A percentile compares a stretch with the other conserved stretches of the same genome.
Evolutionary conservation across 2,329 filamentous ascomycete genomes (phyloP).

Genomic region (Zalaria obscura): DNA sequence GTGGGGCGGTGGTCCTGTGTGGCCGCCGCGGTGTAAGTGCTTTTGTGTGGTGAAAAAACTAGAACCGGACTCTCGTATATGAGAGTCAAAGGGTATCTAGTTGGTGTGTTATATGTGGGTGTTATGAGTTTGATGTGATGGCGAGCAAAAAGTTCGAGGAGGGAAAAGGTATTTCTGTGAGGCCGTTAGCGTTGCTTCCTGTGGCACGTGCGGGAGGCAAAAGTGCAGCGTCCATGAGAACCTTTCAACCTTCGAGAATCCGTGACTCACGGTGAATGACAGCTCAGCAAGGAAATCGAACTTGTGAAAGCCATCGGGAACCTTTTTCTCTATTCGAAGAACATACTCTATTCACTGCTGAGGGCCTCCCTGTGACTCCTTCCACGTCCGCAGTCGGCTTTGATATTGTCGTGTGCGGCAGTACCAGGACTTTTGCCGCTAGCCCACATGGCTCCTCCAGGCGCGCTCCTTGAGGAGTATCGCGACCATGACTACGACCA

Average conservation of each 20-base stretch:
- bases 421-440: neutral
- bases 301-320: too few relatives aligned
- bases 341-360: neutral
- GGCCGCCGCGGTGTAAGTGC: slow-evolving; percentile 22
- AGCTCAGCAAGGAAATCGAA: too few relatives aligned
- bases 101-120: slow-evolving; percentile 13
- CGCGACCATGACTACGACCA: slow-evolving; percentile 1
- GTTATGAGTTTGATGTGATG: slow-evolving; percentile 13
- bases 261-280: too few relatives aligned
- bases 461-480: slow-evolving; percentile 5
- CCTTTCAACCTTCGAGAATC: too few relatives aligned
- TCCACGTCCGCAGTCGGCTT: neutral
- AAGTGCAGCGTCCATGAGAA: too few relatives aligned
- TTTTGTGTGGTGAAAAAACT: slow-evolving; percentile 20
- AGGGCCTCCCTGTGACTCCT: neutral
- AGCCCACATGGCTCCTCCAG: slow-evolving; percentile 9
- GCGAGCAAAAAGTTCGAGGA: slow-evolving; percentile 1
- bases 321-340: too few relatives aligned
- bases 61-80: slow-evolving; percentile 32
- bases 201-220: too few relatives aligned
- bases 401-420: neutral
- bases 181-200: too few relatives aligned
- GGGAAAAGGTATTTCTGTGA: slow-evolving; percentile 4
- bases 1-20: slow-evolving; percentile 26
- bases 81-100: slow-evolving; percentile 29